A percentile compares a stretch with the other conserved stretches of the same genome.
Conservation (phyloP, 2,329 filamentous ascomycete genomes). For the Fusarium torulosum region DNA sequence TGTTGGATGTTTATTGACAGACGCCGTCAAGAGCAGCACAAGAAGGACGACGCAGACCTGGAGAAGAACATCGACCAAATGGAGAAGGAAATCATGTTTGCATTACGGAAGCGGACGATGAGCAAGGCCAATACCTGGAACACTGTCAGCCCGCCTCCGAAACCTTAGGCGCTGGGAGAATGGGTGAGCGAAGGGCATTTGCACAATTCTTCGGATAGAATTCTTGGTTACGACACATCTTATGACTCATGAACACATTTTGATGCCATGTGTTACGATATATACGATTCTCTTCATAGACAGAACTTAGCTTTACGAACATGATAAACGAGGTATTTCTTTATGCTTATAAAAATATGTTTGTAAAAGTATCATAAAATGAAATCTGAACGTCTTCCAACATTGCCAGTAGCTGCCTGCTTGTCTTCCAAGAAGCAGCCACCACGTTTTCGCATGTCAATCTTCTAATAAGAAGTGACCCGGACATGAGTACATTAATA, state of each 20-base stretch:
- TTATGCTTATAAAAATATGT: not conserved
- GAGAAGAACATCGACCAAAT: conserved; percentile 68
- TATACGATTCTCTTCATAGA: conserved; percentile 30
- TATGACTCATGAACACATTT: conserved; percentile 37
- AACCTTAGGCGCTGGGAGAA: conserved; percentile 21
- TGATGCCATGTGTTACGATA: conserved; percentile 21
- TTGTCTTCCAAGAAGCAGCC: conserved; percentile 2
- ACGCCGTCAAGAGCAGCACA: conserved; percentile 62
- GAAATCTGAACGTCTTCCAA: conserved; percentile 17
- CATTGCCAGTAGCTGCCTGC: conserved; percentile 1
- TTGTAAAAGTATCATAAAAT: conserved; percentile 14
- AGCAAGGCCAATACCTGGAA: conserved; percentile 68
- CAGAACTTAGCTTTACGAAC: conserved; percentile 14
- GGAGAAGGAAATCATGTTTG: conserved; percentile 69
- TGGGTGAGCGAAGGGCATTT: not conserved
- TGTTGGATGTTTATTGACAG: conserved; percentile 68
- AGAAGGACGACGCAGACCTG: conserved; percentile 63
- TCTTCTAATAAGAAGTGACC: conserved; percentile 1
- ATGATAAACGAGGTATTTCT: conserved; percentile 23
- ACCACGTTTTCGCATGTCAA: conserved; percentile 1
- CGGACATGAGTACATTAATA: conserved; percentile 18
- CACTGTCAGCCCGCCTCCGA: conserved; percentile 52
- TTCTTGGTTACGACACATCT: conserved; percentile 17
- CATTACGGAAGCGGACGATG: conserved; percentile 68
- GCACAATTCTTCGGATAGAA: not conserved